A percentile compares a stretch with the other conserved stretches of the same genome.
phyloP scores from a whole-genome alignment of 2,329 filamentous ascomycete genomes.

The Microcera coccophila region DNA sequence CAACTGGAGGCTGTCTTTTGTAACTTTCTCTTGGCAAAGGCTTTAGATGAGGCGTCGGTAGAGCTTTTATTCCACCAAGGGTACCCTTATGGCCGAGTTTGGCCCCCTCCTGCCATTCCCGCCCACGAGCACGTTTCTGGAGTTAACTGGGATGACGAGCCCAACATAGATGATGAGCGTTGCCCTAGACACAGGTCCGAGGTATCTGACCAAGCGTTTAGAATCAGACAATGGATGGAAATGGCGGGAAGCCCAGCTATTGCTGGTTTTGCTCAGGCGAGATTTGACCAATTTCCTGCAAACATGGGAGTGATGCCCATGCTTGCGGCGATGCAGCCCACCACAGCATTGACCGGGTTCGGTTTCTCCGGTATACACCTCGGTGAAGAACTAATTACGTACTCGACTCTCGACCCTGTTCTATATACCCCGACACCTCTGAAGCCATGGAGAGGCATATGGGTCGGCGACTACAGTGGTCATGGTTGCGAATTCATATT shows the following conservation, averaged over 20 bases:
- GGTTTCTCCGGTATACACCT: slow-evolving; percentile 43
- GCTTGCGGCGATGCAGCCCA: slow-evolving; percentile 13
- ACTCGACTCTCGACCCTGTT: slow-evolving; percentile 64
- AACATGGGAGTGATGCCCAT: slow-evolving; percentile 13
- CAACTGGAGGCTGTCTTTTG: slow-evolving; percentile 53
- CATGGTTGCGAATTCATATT: slow-evolving; percentile 89
- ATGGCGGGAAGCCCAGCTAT: slow-evolving; percentile 42
- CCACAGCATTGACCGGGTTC: slow-evolving; percentile 5
- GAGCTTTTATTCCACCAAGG: slow-evolving; percentile 25
- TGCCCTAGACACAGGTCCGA: slow-evolving; percentile 51
- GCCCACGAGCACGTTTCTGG: slow-evolving; percentile 45
- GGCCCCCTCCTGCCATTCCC: slow-evolving; percentile 73
- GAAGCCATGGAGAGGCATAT: slow-evolving; percentile 86
- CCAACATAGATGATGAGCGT: slow-evolving; percentile 25
- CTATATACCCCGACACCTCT: slow-evolving; percentile 76
- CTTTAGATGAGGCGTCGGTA: slow-evolving; percentile 38
- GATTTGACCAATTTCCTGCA: too few relatives aligned
- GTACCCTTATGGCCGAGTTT: slow-evolving; percentile 55
- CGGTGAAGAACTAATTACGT: slow-evolving; percentile 58
- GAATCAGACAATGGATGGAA: slow-evolving; percentile 73
- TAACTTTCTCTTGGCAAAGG: slow-evolving; percentile 63
- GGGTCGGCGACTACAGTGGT: slow-evolving; percentile 83
- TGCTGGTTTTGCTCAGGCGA: slow-evolving; percentile 18
- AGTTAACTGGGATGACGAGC: neutral
- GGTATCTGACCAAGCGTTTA: slow-evolving; percentile 67